Base-by-base conservation (phyloP, 2,329 filamentous ascomycete genomes). In the Colletotrichum siamense region DNA sequence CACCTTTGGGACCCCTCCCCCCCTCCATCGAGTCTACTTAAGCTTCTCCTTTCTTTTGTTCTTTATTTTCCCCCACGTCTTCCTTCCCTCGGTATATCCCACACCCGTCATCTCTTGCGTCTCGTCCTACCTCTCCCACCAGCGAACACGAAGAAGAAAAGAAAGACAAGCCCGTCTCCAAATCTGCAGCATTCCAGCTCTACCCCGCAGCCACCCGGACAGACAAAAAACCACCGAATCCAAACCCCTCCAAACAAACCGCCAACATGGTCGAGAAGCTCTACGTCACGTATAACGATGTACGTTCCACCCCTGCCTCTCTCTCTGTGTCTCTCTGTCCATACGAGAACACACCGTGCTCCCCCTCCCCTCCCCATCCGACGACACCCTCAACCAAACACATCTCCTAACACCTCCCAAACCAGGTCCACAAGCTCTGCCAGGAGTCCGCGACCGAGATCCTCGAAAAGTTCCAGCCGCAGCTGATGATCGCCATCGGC, bases 401-500 rank as follows among this genome's bases (percentile, higher is more conserved):
- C 13, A 22, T 30, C 36, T 24, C 34, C 59, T 55, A 63, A 63
- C 28, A 24, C 69, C 39, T 49, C 39, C 18, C 34, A 36, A 36
- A 34, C 39, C 82, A 99, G 96, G 94, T 99, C 83, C 97, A 99
- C 92, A 98, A 98, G 88, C 92, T 99, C 84, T 99, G 97, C 90
- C 95, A 98, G 88, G 90, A 94, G 83, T 93, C 95, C 22, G 97
- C 96, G 52, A 90, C 92, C 79, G 89, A 90, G 81, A 98, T 99
- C 85, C 93, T 99, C 81, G 89, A 93, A 84, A 92, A 95, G 18
- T 96, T 98, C 90, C 91, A 95, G 84, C 97, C 97, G 52, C 95
- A 98, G 86, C 94, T 99, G 81, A 98, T 99, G 91, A 98, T 99
- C 86, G 97, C 97, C 84, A 99, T 99, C 85, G 97, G 97, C 81